Percentiles rank a stretch among this genome's conserved stretches.
phyloP scores from a whole-genome alignment of 495 filamentous ascomycete genomes.

The Elasticomyces elasticus region DNA sequence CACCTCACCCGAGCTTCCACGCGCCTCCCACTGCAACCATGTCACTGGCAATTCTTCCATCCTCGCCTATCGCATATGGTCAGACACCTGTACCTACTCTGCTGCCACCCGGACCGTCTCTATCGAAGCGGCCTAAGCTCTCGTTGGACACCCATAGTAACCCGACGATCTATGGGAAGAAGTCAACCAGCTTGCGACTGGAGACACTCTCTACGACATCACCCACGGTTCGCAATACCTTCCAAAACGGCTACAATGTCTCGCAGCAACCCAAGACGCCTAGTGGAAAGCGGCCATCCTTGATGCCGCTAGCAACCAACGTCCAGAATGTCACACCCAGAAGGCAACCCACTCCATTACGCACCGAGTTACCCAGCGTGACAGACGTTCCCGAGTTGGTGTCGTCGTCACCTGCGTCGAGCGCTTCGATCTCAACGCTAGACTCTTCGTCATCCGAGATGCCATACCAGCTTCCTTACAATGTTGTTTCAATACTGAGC shows the following conservation, averaged over 20 bases:
- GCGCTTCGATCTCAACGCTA: constrained; percentile 11
- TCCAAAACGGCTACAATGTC: constrained; percentile 66
- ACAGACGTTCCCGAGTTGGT: constrained; percentile 23
- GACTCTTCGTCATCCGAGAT: constrained; percentile 13
- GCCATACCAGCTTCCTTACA: constrained; percentile 30
- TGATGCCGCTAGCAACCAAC: constrained; percentile 39
- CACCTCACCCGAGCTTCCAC: constrained; percentile 17
- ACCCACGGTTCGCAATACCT: constrained; percentile 72
- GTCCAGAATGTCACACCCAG: constrained; percentile 2
- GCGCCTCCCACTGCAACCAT: constrained; percentile 24
- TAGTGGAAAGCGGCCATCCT: constrained; percentile 27
- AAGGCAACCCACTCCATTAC: constrained; percentile 13
- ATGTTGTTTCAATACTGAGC: constrained; percentile 30
- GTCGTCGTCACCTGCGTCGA: constrained; percentile 10
- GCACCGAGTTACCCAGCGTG: constrained; percentile 30
- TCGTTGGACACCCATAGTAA: constrained; percentile 59
- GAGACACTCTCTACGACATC: constrained; percentile 54
- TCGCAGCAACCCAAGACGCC: constrained; percentile 46
- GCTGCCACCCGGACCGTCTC: constrained; percentile 29
- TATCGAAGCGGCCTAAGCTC: constrained; percentile 61
- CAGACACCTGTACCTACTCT: constrained; percentile 4
- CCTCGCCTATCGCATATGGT: constrained; percentile 21
- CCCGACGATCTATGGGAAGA: constrained; percentile 42
- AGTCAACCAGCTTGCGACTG: constrained; percentile 44
- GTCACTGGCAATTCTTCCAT: constrained; percentile 31